Conservation (phyloP, 768 basidiomycete genomes). For the Lyophyllum atratum region DNA sequence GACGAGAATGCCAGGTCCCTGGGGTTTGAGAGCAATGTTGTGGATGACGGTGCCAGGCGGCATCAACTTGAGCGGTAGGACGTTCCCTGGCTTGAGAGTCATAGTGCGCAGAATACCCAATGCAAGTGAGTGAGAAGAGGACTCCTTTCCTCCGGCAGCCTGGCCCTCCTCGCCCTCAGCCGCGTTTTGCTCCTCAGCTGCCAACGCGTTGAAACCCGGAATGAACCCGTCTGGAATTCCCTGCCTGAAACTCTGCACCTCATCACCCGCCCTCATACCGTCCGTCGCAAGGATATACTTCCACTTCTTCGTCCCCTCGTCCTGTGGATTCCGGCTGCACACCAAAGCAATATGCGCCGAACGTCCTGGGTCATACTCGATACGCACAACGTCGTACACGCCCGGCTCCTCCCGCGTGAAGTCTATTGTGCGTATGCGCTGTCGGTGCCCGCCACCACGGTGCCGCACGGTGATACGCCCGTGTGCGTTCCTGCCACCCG, state of each 20-base stretch:
- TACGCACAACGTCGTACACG: conserved; percentile 85
- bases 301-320: conserved; percentile 63
- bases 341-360: conserved; percentile 94
- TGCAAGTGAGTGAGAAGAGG: conserved; percentile 66
- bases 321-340: conserved; percentile 55
- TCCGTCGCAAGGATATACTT: conserved; percentile 94
- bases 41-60: conserved; percentile 92
- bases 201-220: conserved; percentile 43
- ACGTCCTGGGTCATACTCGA: conserved; percentile 96
- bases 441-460: conserved; percentile 89
- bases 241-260: conserved; percentile 80
- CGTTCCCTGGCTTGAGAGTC: conserved; percentile 90
- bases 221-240: conserved; percentile 81
- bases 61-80: conserved; percentile 87
- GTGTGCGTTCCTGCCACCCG: conserved; percentile 82
- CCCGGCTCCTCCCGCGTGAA: conserved; percentile 80
- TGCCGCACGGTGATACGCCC: conserved; percentile 88
- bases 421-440: conserved; percentile 85
- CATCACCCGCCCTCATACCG: conserved; percentile 84
- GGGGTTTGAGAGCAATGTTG: conserved; percentile 74
- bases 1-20: conserved; percentile 79
- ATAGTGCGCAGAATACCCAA: conserved; percentile 81
- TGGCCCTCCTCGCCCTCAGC: conserved; percentile 16
- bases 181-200: conserved; percentile 16
- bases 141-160: conserved; percentile 15